Conservation (phyloP, 1,139 yeast genomes). For the Sugiyamaella neomexicana region DNA sequence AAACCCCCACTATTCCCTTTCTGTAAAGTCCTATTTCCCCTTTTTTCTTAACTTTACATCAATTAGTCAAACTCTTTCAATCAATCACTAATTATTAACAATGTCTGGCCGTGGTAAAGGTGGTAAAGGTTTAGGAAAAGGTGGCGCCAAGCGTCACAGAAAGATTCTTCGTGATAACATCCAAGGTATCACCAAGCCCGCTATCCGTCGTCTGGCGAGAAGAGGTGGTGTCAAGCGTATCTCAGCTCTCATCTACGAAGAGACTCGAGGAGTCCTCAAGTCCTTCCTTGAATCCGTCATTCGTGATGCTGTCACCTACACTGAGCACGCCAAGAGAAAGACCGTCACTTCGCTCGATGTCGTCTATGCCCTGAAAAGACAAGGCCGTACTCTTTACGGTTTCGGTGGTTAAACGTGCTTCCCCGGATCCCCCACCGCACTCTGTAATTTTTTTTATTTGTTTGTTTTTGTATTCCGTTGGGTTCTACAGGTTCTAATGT, state of each 20-base stretch:
- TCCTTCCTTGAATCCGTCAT: constrained; percentile 95
- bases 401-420: constrained; percentile 81
- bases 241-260: constrained; percentile 97
- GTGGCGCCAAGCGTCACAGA: constrained; percentile 99
- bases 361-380: constrained; percentile 99
- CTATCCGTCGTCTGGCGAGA: constrained; percentile 99
- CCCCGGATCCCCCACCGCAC: not conserved
- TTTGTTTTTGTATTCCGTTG: constrained; percentile 12
- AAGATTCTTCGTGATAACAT: constrained; percentile 99
- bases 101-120: constrained; percentile 99
- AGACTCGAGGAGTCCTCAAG: constrained; percentile 95
- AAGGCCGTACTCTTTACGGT: constrained; percentile 99
- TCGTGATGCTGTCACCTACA: constrained; percentile 98
- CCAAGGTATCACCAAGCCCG: constrained; percentile 99
- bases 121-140: constrained; percentile 99
- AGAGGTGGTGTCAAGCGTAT: constrained; percentile 99
- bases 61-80: not conserved
- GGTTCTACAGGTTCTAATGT: constrained; percentile 17
- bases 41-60: not conserved
- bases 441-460: constrained; percentile 11
- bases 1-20: constrained; percentile 2
- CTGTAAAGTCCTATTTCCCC: not conserved
- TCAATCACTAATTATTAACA: constrained; percentile 35
- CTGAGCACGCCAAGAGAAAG: constrained; percentile 99
- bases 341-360: constrained; percentile 98